A percentile compares a stretch with the other conserved stretches of the same genome.
Evolutionary conservation across 371 early-diverging fungal genomes (phyloP).

Genomic region (Lichtheimia hyalospora): DNA sequence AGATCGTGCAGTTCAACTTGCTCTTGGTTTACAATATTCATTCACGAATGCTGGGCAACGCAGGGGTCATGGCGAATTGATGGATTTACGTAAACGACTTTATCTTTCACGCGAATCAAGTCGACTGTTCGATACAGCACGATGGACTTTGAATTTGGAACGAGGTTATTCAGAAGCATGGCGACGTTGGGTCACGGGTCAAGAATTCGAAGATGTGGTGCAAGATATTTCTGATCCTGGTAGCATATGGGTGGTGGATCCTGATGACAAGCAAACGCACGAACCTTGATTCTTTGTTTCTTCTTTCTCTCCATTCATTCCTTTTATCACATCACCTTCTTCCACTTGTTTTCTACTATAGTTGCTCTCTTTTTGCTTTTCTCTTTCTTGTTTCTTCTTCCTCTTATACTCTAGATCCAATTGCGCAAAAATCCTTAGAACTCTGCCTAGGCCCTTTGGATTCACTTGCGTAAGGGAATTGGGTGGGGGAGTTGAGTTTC

Average conservation of each 20-base stretch:
- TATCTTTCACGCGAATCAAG: slow-evolving; percentile 76
- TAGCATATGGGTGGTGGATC: slow-evolving; percentile 49
- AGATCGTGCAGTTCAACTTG: slow-evolving; percentile 74
- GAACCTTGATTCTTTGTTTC: neutral
- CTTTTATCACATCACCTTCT: neutral
- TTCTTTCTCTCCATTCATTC: neutral
- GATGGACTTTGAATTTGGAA: slow-evolving; percentile 90
- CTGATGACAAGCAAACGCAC: slow-evolving; percentile 25
- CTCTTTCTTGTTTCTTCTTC: neutral
- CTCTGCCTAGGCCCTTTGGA: slow-evolving; percentile 1
- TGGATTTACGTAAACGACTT: slow-evolving; percentile 71
- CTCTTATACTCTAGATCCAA: slow-evolving; percentile 1
- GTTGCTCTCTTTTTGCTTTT: neutral
- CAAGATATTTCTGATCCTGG: slow-evolving; percentile 21
- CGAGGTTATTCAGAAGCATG: slow-evolving; percentile 72
- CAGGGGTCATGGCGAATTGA: slow-evolving; percentile 61
- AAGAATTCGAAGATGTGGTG: slow-evolving; percentile 55
- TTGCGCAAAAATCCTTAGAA: slow-evolving; percentile 9
- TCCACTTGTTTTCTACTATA: neutral
- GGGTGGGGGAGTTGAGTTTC: slow-evolving; percentile 1
- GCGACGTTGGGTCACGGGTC: slow-evolving; percentile 72
- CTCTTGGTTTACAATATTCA: slow-evolving; percentile 55
- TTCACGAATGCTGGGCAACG: slow-evolving; percentile 33
- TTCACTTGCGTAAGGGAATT: neutral
- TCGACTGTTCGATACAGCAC: slow-evolving; percentile 82